Conservation (phyloP, 129 eudicot genomes). For the Escallonia herrerae region DNA sequence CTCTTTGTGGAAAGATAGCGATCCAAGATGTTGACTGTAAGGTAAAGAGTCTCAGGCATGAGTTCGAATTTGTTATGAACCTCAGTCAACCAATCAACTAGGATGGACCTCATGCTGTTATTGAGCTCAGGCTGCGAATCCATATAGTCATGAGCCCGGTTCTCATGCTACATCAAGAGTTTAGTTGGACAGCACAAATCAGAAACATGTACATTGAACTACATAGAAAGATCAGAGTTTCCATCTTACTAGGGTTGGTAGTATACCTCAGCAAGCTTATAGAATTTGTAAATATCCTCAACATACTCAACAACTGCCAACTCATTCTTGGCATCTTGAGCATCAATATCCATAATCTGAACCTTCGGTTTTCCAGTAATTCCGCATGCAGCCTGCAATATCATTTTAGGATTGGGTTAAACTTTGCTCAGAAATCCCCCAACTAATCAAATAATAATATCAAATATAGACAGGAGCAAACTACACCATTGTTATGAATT, state of each 20-base stretch:
- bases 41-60: slow-evolving; percentile 62
- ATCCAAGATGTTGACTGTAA: slow-evolving; percentile 74
- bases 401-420: not conserved
- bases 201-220: not conserved
- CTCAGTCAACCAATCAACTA: slow-evolving; percentile 77
- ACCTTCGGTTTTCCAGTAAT: slow-evolving; percentile 42
- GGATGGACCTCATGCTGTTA: slow-evolving; percentile 74
- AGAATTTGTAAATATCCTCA: slow-evolving; percentile 77
- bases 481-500: too few species aligned
- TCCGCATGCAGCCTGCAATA: slow-evolving; percentile 63
- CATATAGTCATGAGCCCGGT: slow-evolving; percentile 50
- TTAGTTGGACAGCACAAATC: not conserved
- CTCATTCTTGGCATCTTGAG: slow-evolving; percentile 56
- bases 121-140: slow-evolving; percentile 65
- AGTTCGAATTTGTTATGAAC: slow-evolving; percentile 80
- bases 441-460: too few species aligned
- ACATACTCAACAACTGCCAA: slow-evolving; percentile 77
- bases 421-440: too few species aligned
- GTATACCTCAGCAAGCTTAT: slow-evolving; percentile 65
- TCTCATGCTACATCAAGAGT: slow-evolving; percentile 45
- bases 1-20: slow-evolving; percentile 55
- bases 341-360: slow-evolving; percentile 66
- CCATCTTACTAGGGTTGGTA: not conserved
- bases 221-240: too few species aligned
- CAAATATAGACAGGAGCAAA: too few species aligned